These are phyloP conservation scores for Sarocladiaceae sp. DNA, from an alignment of 2,329 filamentous ascomycete genomes.

Conservation along the genomic window DNA sequence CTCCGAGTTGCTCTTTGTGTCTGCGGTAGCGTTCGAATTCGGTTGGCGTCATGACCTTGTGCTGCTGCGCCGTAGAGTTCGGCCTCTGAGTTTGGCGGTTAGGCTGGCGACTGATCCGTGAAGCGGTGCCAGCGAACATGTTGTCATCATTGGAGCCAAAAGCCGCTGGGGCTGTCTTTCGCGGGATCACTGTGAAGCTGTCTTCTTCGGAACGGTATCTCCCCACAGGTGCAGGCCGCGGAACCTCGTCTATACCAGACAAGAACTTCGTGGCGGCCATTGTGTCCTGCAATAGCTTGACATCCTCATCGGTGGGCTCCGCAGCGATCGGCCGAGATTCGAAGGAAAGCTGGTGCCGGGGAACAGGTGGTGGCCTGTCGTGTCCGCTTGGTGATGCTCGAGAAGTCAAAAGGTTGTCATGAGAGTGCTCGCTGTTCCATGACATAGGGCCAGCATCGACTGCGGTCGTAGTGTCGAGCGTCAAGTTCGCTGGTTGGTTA, in stretches of 20 bases:
- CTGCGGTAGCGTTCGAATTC: constrained; percentile 79
- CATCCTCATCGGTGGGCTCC: constrained; percentile 35
- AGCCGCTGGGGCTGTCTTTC: constrained; percentile 12
- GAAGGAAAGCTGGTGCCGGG: constrained; percentile 30
- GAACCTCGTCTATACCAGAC: constrained; percentile 18
- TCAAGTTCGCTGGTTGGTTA: constrained; percentile 39
- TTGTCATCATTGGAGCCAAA: constrained; percentile 36
- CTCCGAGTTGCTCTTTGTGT: constrained; percentile 62
- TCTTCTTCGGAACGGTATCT: constrained; percentile 4
- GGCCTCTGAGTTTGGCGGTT: constrained; percentile 29
- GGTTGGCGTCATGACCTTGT: constrained; percentile 85
- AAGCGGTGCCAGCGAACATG: constrained; percentile 42
- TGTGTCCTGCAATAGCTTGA: constrained; percentile 48
- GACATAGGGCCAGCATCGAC: constrained; percentile 44
- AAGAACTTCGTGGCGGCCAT: constrained; percentile 46
- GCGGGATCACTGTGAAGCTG: constrained; percentile 9
- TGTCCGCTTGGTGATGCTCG: constrained; percentile 30
- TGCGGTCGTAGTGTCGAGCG: constrained; percentile 39
- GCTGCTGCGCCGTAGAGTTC: constrained; percentile 39
- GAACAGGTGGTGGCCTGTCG: constrained; percentile 35
- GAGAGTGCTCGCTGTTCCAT: constrained; percentile 44
- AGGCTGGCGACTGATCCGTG: neutral
- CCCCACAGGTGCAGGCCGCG: neutral
- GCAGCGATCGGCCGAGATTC: constrained; percentile 15
- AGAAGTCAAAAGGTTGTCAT: constrained; percentile 41